Conservation (phyloP, 306 rosid genomes). For the Myrica gale region DNA sequence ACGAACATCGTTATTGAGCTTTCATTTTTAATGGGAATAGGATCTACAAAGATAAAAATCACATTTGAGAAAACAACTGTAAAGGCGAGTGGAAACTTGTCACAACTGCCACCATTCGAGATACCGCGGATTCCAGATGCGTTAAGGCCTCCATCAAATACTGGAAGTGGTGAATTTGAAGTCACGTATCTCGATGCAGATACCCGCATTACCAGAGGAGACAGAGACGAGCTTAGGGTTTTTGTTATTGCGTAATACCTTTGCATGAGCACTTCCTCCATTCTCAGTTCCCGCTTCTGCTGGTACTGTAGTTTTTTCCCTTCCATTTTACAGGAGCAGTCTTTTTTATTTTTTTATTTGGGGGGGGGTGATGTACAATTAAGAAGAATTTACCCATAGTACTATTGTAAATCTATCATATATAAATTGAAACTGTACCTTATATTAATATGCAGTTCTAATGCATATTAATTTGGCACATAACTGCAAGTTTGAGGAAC, state of each 20-base stretch:
- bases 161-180: slow-evolving; percentile 80
- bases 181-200: slow-evolving; percentile 69
- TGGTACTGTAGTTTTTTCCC: background rate
- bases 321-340: background rate
- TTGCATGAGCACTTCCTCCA: slow-evolving; percentile 11
- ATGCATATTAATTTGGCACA: too few species aligned
- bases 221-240: slow-evolving; percentile 84
- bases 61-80: slow-evolving; percentile 77
- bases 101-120: slow-evolving; percentile 85
- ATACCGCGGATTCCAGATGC: slow-evolving; percentile 77
- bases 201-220: slow-evolving; percentile 85
- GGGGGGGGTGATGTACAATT: background rate
- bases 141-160: slow-evolving; percentile 69
- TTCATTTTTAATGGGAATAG: slow-evolving; percentile 35
- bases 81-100: slow-evolving; percentile 69
- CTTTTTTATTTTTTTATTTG: too few species aligned
- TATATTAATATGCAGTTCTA: background rate
- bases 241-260: slow-evolving; percentile 67
- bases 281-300: background rate
- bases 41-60: slow-evolving; percentile 71
- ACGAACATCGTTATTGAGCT: background rate
- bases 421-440: background rate
- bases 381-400: background rate
- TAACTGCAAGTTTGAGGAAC: background rate
- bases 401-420: slow-evolving; percentile 21